Evolutionary conservation across 495 filamentous ascomycete species (phyloP).

Genomic region (Talaromyces liani): DNA sequence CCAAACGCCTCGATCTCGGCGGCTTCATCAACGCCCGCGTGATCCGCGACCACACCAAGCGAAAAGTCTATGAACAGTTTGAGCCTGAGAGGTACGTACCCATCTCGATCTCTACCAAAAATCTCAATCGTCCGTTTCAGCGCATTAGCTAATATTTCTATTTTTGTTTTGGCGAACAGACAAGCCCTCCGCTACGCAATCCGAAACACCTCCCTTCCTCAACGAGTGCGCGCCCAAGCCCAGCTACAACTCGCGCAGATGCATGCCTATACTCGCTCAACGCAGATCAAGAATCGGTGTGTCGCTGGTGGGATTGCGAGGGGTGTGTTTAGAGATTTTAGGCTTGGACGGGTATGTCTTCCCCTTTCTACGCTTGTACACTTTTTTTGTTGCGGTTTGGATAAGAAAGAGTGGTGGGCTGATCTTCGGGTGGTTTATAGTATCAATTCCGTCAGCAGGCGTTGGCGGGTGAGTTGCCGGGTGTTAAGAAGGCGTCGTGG

Average conservation of each 20-base stretch:
- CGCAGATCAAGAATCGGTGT: slow-evolving; percentile 90
- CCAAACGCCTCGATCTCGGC: slow-evolving; percentile 80
- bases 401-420: not conserved
- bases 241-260: slow-evolving; percentile 89
- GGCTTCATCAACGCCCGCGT: slow-evolving; percentile 76
- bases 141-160: slow-evolving; percentile 4
- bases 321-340: slow-evolving; percentile 83
- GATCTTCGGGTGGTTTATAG: slow-evolving; percentile 34
- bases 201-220: slow-evolving; percentile 80
- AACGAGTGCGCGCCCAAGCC: slow-evolving; percentile 75
- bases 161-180: slow-evolving; percentile 34
- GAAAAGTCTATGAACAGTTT: slow-evolving; percentile 77
- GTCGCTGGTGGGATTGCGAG: slow-evolving; percentile 78
- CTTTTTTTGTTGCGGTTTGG: not conserved
- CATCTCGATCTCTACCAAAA: not conserved
- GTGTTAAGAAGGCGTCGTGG: slow-evolving; percentile 95
- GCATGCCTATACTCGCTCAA: slow-evolving; percentile 87
- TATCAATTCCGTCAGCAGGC: slow-evolving; percentile 90
- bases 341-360: slow-evolving; percentile 72
- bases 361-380: not conserved
- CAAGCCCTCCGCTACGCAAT: slow-evolving; percentile 95
- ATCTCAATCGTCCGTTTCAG: not conserved
- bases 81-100: slow-evolving; percentile 73
- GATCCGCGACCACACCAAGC: slow-evolving; percentile 91
- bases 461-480: slow-evolving; percentile 77